A percentile compares a stretch with the other conserved stretches of the same genome.
These are phyloP conservation scores for Metarhizium rileyi DNA, from an alignment of 2,329 filamentous ascomycete species.

Conservation along the genomic window DNA sequence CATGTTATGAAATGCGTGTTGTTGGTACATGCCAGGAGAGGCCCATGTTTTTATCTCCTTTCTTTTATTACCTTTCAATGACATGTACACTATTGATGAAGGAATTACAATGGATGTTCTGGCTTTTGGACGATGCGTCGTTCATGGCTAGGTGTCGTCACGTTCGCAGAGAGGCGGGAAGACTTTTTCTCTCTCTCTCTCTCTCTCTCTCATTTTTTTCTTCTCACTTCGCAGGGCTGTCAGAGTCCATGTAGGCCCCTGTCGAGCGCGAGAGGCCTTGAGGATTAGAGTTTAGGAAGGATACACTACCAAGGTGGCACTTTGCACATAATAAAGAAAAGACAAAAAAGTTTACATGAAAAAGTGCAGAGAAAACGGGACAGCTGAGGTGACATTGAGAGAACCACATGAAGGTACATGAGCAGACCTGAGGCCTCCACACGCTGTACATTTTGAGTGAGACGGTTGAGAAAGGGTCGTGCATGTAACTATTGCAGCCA, in stretches of 20 bases:
- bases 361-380: neutral
- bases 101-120: slow-evolving; percentile 1
- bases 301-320: neutral
- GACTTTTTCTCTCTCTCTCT: neutral
- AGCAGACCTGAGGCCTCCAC: neutral
- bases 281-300: neutral
- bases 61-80: neutral
- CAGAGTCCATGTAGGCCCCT: no score
- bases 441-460: neutral
- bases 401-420: no score
- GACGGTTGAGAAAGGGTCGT: neutral
- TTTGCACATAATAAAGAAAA: neutral
- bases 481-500: neutral
- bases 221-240: no score
- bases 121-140: neutral
- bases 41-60: neutral
- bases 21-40: neutral
- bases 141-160: neutral
- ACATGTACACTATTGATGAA: slow-evolving; percentile 5
- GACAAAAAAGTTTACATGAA: neutral
- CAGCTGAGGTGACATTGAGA: neutral
- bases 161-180: neutral
- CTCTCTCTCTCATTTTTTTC: neutral
- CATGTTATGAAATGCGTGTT: neutral
- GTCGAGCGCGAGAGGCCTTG: neutral